A percentile compares a stretch with the other conserved stretches of the same genome.
Conservation (phyloP, 495 filamentous ascomycete species). For the Umbilicaria muhlenbergii region DNA sequence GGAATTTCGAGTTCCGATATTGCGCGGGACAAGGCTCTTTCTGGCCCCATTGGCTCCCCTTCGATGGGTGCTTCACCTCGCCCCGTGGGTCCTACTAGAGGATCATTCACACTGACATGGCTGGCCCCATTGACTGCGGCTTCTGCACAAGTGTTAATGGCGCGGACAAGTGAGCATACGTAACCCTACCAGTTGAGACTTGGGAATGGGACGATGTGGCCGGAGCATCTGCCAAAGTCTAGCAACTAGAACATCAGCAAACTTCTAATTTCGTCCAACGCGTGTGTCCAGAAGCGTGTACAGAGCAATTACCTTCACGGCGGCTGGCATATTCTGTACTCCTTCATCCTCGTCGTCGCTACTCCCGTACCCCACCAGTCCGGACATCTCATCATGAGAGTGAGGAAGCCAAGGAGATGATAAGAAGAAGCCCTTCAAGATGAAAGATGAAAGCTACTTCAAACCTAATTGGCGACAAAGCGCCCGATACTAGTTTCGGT, state of each 20-base stretch:
- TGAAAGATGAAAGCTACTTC: too few relatives aligned
- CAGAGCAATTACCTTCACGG: conserved; percentile 12
- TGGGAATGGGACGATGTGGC: conserved; percentile 2
- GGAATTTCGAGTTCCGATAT: too few relatives aligned
- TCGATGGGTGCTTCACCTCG: conserved; percentile 11
- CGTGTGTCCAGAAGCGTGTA: conserved; percentile 3
- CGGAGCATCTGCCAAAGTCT: background rate
- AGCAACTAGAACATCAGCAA: background rate
- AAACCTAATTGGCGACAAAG: too few relatives aligned
- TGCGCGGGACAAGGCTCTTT: too few relatives aligned
- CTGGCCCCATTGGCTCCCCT: conserved; percentile 2
- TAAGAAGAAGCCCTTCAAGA: too few relatives aligned
- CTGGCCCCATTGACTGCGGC: background rate
- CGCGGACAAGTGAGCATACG: conserved; percentile 2
- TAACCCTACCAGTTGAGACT: conserved; percentile 11
- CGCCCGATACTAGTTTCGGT: too few relatives aligned
- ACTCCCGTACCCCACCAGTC: conserved; percentile 57
- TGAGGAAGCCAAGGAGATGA: background rate
- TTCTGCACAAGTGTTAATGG: background rate
- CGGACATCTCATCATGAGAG: conserved; percentile 34
- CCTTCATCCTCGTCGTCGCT: conserved; percentile 55
- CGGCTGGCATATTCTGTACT: conserved; percentile 15
- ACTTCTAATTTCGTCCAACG: conserved; percentile 8
- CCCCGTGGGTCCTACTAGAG: conserved; percentile 29
- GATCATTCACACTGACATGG: conserved; percentile 19